These are phyloP conservation scores for Sugiyamaella castrensis DNA, from an alignment of 1,139 yeast genomes.

Conservation along the genomic window DNA sequence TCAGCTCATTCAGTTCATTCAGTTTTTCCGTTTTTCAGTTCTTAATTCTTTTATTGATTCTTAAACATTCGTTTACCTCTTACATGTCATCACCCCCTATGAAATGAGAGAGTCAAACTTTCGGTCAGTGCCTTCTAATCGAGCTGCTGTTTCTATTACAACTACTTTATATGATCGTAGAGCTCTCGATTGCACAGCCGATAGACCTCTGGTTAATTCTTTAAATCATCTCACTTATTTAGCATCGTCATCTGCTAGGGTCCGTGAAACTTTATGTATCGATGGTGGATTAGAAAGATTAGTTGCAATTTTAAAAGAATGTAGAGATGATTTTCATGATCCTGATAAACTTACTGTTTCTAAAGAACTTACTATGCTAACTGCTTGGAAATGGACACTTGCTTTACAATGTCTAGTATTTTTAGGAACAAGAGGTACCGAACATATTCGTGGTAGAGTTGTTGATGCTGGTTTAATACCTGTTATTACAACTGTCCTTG, in stretches of 20 bases:
- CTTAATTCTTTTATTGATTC: background rate
- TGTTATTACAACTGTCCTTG: constrained; percentile 84
- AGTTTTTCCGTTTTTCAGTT: too few species aligned
- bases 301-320: constrained; percentile 80
- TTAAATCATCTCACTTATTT: constrained; percentile 84
- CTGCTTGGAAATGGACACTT: constrained; percentile 96
- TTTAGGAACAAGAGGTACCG: constrained; percentile 91
- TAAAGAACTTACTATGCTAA: constrained; percentile 44
- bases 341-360: constrained; percentile 7
- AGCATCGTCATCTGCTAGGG: constrained; percentile 82
- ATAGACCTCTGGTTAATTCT: constrained; percentile 87
- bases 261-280: constrained; percentile 78
- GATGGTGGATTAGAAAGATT: constrained; percentile 94
- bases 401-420: constrained; percentile 90
- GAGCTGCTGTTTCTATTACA: constrained; percentile 88
- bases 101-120: constrained; percentile 88
- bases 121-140: constrained; percentile 70
- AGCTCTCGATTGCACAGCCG: constrained; percentile 87
- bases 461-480: constrained; percentile 92
- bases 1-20: too few species aligned
- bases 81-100: background rate
- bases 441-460: constrained; percentile 74
- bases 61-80: background rate
- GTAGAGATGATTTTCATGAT: constrained; percentile 41
- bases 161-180: constrained; percentile 86